phyloP scores from a whole-genome alignment of 1,284 basidiomycete species.

The Psilocybe mexicana region DNA sequence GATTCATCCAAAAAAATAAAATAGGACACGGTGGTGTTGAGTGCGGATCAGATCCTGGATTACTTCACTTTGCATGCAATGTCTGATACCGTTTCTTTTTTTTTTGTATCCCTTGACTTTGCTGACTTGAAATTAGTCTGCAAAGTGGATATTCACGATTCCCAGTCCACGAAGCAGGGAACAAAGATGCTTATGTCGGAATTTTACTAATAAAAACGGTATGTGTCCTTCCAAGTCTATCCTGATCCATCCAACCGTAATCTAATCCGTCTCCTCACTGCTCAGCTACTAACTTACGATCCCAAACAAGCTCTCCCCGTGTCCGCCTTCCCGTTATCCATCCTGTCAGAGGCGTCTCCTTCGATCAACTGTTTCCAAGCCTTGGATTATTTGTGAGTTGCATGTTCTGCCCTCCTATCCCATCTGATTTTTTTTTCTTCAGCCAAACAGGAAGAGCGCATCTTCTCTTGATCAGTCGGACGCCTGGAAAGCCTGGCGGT shows the following conservation, averaged over 20 bases:
- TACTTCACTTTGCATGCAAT: constrained; percentile 77
- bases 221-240: background rate
- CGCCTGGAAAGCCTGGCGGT: constrained; percentile 80
- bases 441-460: constrained; percentile 97
- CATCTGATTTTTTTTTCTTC: constrained; percentile 8
- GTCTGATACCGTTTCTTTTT: constrained; percentile 27
- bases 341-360: constrained; percentile 88
- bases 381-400: constrained; percentile 78
- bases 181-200: constrained; percentile 80
- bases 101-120: background rate
- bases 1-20: background rate
- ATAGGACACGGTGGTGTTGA: constrained; percentile 79
- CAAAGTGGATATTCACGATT: constrained; percentile 92
- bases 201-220: constrained; percentile 88
- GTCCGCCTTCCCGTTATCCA: constrained; percentile 71
- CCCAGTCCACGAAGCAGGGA: constrained; percentile 82
- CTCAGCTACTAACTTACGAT: constrained; percentile 88
- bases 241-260: constrained; percentile 59
- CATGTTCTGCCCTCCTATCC: background rate
- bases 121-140: constrained; percentile 41
- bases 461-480: constrained; percentile 82
- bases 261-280: background rate
- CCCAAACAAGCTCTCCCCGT: constrained; percentile 82
- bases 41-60: constrained; percentile 80
- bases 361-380: constrained; percentile 89